Evolutionary conservation across 176 grass and related monocot genomes (phyloP), one percentile per base, ranked within the genome.

Genomic region (Rhynchospora breviuscula): DNA sequence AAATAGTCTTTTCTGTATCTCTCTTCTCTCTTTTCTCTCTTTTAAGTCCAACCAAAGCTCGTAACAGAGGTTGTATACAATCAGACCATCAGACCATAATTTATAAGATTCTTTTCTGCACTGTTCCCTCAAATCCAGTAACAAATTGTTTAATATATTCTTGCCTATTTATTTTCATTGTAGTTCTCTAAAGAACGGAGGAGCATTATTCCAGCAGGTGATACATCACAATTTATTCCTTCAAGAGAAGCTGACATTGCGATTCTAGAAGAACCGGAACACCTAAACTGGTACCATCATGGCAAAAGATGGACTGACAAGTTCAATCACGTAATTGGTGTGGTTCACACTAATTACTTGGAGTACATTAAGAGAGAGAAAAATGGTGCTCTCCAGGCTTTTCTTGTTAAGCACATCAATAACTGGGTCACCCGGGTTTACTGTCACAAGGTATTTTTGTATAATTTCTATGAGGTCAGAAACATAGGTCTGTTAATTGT

Each of bases 241-340:
- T 91, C 95, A 62, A 90, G 87, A 52, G 95, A 98, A 81, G 95
- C 92, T 80, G 95, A 98, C 81, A 94, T 98, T 88, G 95, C 95
- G 59, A 94, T 98, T 81, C 82, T 98, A 43, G 95, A 98, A 90
- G 92, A 98, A 88, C 95, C 95, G 23, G 95, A 98, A 78, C 95
- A 98, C 87, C 89, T 98, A 89, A 98, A 98, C 75, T 98, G 95
- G 95, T 94, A 98, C 58, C 95, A 98, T 94, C 95, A 98, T 88
- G 95, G 95, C 69, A 98, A 91, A 69, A 91, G 92, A 51, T 98
- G 95, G 95, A 94, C 95, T 61, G 90, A 94, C 70, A 98, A 98
- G 67, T 98, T 98, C 74, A 98, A 98, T 91, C 89, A 94, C 80
- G 95, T 98, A 59, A 86, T 98, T 23, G 92, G 95, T 5, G 82